phyloP scores from a whole-genome alignment of 75 land plant genomes.

The Isoetes taiwanensis region DNA sequence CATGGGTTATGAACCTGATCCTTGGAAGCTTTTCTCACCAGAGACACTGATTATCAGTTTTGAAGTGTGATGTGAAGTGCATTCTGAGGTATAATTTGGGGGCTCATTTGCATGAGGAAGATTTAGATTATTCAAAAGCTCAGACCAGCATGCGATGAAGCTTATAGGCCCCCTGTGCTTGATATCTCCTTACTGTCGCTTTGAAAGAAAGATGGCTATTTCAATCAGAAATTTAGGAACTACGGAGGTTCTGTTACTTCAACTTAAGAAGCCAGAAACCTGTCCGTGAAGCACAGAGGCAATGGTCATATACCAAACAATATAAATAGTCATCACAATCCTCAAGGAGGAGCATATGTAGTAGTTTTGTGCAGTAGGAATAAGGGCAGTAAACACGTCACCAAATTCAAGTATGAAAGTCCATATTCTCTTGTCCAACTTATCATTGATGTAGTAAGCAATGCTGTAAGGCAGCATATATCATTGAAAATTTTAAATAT shows the following conservation, averaged over 20 bases:
- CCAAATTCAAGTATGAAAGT: conserved; percentile 37
- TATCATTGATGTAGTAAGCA: conserved; percentile 41
- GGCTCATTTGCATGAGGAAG: too few relatives aligned
- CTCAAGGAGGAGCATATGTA: conserved; percentile 14
- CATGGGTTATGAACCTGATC: too few relatives aligned
- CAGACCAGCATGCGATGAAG: conserved; percentile 22
- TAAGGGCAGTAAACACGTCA: conserved; percentile 5
- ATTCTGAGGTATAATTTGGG: too few relatives aligned
- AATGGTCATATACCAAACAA: conserved; percentile 19
- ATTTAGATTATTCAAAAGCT: conserved; percentile 27
- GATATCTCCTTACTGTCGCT: conserved; percentile 14
- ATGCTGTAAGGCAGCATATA: conserved; percentile 22
- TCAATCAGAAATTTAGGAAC: too few relatives aligned
- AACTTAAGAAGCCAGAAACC: too few relatives aligned
- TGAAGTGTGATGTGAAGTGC: too few relatives aligned
- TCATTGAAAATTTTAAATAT: background rate
- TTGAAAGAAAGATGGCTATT: too few relatives aligned
- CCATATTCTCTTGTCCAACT: conserved; percentile 45
- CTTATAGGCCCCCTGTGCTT: conserved; percentile 14
- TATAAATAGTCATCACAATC: conserved; percentile 15
- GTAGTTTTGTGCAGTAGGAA: conserved; percentile 29
- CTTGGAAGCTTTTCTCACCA: too few relatives aligned
- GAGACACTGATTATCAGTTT: too few relatives aligned
- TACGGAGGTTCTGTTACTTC: too few relatives aligned
- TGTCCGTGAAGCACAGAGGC: conserved; percentile 16